phyloP scores from a whole-genome alignment of 345 rosid species.

The Chamaenerion angustifolium region DNA sequence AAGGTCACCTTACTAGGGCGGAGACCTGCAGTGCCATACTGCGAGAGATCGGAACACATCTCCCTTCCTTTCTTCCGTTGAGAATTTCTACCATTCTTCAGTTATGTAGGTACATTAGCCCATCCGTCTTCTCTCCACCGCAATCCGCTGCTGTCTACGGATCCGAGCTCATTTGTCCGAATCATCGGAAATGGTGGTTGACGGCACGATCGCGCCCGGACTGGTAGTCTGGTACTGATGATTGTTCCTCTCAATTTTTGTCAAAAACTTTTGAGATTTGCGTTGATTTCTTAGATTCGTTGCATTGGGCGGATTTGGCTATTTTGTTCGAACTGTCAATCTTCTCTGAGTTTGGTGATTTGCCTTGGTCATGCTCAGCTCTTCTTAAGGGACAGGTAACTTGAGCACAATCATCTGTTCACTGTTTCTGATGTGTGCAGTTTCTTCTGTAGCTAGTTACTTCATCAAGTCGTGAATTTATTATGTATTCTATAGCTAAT shows the following conservation, averaged over 20 bases:
- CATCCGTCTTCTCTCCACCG: neutral
- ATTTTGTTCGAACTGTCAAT: neutral
- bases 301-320: neutral
- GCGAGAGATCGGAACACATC: constrained; percentile 30
- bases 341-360: neutral
- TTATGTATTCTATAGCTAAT: too few relatives aligned
- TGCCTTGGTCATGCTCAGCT: neutral
- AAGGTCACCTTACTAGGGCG: too few relatives aligned
- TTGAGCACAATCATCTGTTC: too few relatives aligned
- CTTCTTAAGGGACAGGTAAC: too few relatives aligned
- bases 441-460: too few relatives aligned
- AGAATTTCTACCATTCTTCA: constrained; percentile 11
- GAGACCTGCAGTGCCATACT: too few relatives aligned
- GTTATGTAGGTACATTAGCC: constrained; percentile 12
- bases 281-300: neutral
- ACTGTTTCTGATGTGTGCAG: too few relatives aligned
- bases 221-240: constrained; percentile 51
- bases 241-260: neutral
- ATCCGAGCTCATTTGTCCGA: neutral
- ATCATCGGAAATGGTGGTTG: constrained; percentile 36
- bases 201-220: constrained; percentile 67
- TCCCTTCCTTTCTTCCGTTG: constrained; percentile 18
- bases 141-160: neutral
- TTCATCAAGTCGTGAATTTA: too few relatives aligned
- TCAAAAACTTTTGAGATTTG: neutral